Conservation (phyloP, 306 rosid genomes). For the Dryas drummondii region DNA sequence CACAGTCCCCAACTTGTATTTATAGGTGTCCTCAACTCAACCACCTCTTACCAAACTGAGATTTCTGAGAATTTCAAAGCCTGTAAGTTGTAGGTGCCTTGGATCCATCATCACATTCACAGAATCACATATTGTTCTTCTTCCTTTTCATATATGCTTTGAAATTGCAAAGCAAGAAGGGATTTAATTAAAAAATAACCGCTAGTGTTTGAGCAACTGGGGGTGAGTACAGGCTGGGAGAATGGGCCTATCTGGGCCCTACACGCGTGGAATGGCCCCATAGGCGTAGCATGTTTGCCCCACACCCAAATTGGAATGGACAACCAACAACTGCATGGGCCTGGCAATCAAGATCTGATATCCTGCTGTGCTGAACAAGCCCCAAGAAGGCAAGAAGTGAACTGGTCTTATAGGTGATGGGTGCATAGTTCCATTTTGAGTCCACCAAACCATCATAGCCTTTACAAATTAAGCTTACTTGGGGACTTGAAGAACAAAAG, state of each 20-base stretch:
- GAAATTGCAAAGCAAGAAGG: neutral
- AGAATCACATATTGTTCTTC: neutral
- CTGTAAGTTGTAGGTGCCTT: neutral
- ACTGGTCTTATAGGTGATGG: neutral
- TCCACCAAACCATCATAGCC: neutral
- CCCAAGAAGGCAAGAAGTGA: neutral
- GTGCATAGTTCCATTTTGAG: neutral
- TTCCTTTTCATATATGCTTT: neutral
- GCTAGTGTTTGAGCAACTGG: neutral
- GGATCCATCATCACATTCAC: conserved; percentile 3
- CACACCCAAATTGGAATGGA: neutral
- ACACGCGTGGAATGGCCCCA: neutral
- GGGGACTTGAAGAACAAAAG: no score
- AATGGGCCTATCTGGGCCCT: conserved; percentile 4
- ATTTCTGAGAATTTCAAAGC: neutral
- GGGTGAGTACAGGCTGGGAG: neutral
- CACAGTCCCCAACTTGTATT: neutral
- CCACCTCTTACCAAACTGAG: neutral
- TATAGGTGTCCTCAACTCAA: neutral
- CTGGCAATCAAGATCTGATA: neutral
- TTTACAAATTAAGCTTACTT: no score
- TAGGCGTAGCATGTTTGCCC: neutral
- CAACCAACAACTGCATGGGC: neutral
- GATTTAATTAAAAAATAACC: neutral
- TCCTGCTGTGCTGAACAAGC: neutral